Base-by-base conservation (phyloP, 345 rosid genomes). In the Eutrema heterophyllum region DNA sequence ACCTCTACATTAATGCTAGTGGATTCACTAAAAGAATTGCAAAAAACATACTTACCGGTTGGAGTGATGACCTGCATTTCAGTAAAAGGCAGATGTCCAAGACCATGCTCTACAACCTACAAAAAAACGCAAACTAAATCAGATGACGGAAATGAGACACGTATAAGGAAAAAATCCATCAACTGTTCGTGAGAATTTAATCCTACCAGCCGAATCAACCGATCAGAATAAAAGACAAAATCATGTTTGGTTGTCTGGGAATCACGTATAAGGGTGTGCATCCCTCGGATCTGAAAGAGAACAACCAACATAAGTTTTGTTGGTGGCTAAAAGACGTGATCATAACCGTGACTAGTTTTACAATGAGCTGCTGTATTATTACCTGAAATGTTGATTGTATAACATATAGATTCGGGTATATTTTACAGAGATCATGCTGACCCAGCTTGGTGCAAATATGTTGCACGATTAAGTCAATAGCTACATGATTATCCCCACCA, bases 351-450 rank as follows among this genome's bases (percentile, higher is more conserved):
- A 21, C 54, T 32, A 44, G 45, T 18, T 14, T 16, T 56, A 7
- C 29, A 6, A 35, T 4, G 27, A 59, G 18, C 67, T 15, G 10
- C 32, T 36, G 54, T 39, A 58, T 66, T 39, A 27, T 54, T 66
- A 92, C 98, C 98, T 92, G 96, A 83, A 92, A 92, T 40, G 98
- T 92, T 76, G 98, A 90, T 52, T 90, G 93, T 78, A 92, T 92
- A 57, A 88, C 91, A 65, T 88, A 88, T 64, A 90, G 83, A 73
- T 90, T 92, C 3, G 98, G 93, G 77, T 92, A 90, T 81, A 90
- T 90, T 90, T 92, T 92, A 85, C 98, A 92, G 38, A 92, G 86
- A 81, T 90, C 93, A 80, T 92, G 96, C 77, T 92, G 98, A 29
- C 96, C 98, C 71, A 92, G 98, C 80, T 92, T 92, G 51, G 95